Evolutionary conservation across 352 stramenopile species (phyloP).

Genomic region (Globisporangium spiculum): DNA sequence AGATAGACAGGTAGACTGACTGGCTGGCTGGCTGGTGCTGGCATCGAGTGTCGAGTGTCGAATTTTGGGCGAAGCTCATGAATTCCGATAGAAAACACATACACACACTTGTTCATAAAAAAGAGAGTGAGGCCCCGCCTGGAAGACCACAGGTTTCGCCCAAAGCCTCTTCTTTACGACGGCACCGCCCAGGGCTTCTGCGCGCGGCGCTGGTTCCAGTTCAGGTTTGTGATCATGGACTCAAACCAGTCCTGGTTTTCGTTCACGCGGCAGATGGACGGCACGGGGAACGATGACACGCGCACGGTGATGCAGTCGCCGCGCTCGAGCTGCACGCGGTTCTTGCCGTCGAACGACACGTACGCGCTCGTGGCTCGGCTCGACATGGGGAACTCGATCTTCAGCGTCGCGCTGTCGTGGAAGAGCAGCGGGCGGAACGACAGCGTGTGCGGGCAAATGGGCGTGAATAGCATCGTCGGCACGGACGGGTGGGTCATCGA

Average conservation of each 20-base stretch:
- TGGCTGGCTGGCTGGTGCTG: not conserved
- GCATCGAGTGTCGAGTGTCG: not conserved
- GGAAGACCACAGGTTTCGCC: not conserved
- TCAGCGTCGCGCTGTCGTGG: constrained; percentile 88
- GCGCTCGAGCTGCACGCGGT: constrained; percentile 81
- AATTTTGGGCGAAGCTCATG: not conserved
- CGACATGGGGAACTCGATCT: constrained; percentile 86
- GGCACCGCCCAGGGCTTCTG: constrained; percentile 72
- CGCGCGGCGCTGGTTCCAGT: constrained; percentile 88
- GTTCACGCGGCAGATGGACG: constrained; percentile 83
- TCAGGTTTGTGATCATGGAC: constrained; percentile 91
- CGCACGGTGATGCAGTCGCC: constrained; percentile 85
- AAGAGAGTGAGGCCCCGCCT: not conserved
- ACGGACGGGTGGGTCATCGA: constrained; percentile 98
- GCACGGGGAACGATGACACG: constrained; percentile 86
- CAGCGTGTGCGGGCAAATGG: constrained; percentile 98
- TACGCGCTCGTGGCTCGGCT: constrained; percentile 72
- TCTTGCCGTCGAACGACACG: constrained; percentile 92
- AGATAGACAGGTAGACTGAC: not conserved
- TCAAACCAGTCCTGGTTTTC: constrained; percentile 92
- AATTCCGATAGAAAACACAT: constrained; percentile 1
- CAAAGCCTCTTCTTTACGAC: not conserved
- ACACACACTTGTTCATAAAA: constrained; percentile 7
- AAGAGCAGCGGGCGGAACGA: constrained; percentile 92
- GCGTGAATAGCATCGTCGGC: constrained; percentile 97